These are phyloP conservation scores for Taphrina wiesneri DNA, from an alignment of 1,139 yeast genomes.

Conservation along the genomic window DNA sequence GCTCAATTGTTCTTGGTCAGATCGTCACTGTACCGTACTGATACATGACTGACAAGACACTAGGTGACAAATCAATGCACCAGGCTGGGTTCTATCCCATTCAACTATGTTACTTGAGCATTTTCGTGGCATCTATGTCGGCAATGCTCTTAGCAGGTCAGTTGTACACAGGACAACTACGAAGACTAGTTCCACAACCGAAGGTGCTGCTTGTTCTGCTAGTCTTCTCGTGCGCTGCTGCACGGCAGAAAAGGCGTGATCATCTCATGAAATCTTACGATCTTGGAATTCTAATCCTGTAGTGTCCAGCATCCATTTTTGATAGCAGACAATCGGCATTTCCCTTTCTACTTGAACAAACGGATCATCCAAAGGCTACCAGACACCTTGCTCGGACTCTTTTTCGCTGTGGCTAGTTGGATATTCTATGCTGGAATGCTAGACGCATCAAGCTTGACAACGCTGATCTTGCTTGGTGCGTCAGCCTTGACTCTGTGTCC, in stretches of 20 bases:
- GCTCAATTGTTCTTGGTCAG: constrained; percentile 70
- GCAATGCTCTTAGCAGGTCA: not conserved
- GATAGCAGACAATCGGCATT: constrained; percentile 92
- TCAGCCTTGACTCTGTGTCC: constrained; percentile 68
- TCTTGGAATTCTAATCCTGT: constrained; percentile 53
- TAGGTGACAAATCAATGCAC: constrained; percentile 88
- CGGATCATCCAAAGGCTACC: constrained; percentile 57
- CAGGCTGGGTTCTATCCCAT: constrained; percentile 67
- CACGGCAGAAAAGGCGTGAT: not conserved
- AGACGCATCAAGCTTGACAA: constrained; percentile 39
- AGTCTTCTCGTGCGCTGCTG: not conserved
- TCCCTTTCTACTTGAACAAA: constrained; percentile 67
- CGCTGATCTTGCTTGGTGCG: constrained; percentile 57
- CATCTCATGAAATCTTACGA: constrained; percentile 18
- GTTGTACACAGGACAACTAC: not conserved
- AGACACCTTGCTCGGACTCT: constrained; percentile 51
- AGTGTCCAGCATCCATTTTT: constrained; percentile 86
- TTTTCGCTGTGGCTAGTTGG: constrained; percentile 57
- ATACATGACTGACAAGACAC: not conserved
- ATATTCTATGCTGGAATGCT: constrained; percentile 56
- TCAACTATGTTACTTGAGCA: constrained; percentile 75
- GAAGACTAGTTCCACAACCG: not conserved
- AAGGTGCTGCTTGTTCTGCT: not conserved
- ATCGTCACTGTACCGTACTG: not conserved
- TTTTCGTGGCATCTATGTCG: constrained; percentile 73